Evolutionary conservation across 2,329 filamentous ascomycete species (phyloP), one percentile per base, ranked within the genome.

Genomic region (Xylariaceae sp.): DNA sequence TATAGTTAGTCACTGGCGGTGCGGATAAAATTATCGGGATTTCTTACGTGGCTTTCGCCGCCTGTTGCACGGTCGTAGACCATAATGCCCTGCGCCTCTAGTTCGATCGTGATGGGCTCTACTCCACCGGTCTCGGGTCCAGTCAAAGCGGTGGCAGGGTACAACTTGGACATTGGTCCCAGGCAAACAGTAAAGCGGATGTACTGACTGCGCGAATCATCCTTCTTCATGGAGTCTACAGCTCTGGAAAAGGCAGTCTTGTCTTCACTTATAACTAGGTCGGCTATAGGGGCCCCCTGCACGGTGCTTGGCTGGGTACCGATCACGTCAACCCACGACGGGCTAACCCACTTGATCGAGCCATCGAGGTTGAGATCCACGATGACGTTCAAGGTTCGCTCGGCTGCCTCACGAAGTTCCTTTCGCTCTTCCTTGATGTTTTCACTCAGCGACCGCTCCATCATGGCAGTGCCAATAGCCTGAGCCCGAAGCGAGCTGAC

Each of bases 51-150:
- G 67, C 89, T 94, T 69, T 94, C 89, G 53, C 86, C 87, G 50
- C 90, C 91, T 39, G 90, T 89, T 9, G 87, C 82, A 58, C 88
- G 85, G 70, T 97, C 91, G 69, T 96, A 97, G 5, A 97, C 90
- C 87, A 97, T 95, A 67, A 99, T 99, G 27, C 94, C 94, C 72
- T 99, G 94, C 5, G 89, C 95, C 73, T 99, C 95, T 56, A 99
- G 80, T 59, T 91, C 87, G 57, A 96, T 78, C 40, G 83, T 78
- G 54, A 79, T 73, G 50, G 79, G 72, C n/a, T 74, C 71, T 12
- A 46, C 48, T 19, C 73, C 67, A 31, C 71, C 67, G 52, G 74
- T 64, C 43, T 72, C 71, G 31, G 69, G 65, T 46, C 74, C 71
- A 55, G 72, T 67, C 11, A 74, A 64, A 34, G 68, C 68, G 27